These are phyloP conservation scores for Exophiala lecanii-corni DNA, from an alignment of 2,329 filamentous ascomycete species.

Conservation along the genomic window DNA sequence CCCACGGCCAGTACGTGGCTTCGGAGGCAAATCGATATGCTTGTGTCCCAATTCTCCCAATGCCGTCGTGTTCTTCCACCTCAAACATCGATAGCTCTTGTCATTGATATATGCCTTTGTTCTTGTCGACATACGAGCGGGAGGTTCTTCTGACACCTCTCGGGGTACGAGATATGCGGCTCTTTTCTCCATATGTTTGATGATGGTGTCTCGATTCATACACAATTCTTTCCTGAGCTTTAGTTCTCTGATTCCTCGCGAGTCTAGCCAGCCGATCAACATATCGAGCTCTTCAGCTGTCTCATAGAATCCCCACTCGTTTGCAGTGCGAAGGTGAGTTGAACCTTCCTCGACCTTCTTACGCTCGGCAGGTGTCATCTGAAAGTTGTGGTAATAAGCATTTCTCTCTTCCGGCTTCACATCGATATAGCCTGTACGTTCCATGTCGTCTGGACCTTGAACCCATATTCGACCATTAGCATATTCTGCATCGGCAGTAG, in stretches of 20 bases:
- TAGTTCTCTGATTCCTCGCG: slow-evolving; percentile 77
- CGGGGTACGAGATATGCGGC: slow-evolving; percentile 59
- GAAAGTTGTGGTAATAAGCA: slow-evolving; percentile 71
- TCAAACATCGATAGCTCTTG: slow-evolving; percentile 55
- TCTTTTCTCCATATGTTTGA: slow-evolving; percentile 74
- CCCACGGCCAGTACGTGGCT: slow-evolving; percentile 29
- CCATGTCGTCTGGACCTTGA: slow-evolving; percentile 86
- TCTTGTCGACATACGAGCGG: slow-evolving; percentile 57
- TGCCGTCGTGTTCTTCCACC: slow-evolving; percentile 62
- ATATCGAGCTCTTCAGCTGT: slow-evolving; percentile 72
- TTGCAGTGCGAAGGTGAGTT: slow-evolving; percentile 70
- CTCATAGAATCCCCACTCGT: slow-evolving; percentile 88
- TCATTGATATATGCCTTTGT: slow-evolving; percentile 56
- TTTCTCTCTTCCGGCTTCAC: slow-evolving; percentile 64
- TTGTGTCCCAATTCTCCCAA: slow-evolving; percentile 55
- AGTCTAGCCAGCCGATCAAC: slow-evolving; percentile 83
- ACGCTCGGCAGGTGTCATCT: slow-evolving; percentile 78
- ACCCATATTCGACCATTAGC: slow-evolving; percentile 96
- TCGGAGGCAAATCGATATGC: slow-evolving; percentile 55
- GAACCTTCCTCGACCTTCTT: slow-evolving; percentile 80
- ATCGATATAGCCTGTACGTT: slow-evolving; percentile 81
- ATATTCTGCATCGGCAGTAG: slow-evolving; percentile 79
- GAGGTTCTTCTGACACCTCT: slow-evolving; percentile 46
- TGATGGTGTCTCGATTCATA: slow-evolving; percentile 69
- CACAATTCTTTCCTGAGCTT: slow-evolving; percentile 84